phyloP scores from a whole-genome alignment of 2,329 filamentous ascomycete species.

The Zymoseptoria pseudotritici region DNA sequence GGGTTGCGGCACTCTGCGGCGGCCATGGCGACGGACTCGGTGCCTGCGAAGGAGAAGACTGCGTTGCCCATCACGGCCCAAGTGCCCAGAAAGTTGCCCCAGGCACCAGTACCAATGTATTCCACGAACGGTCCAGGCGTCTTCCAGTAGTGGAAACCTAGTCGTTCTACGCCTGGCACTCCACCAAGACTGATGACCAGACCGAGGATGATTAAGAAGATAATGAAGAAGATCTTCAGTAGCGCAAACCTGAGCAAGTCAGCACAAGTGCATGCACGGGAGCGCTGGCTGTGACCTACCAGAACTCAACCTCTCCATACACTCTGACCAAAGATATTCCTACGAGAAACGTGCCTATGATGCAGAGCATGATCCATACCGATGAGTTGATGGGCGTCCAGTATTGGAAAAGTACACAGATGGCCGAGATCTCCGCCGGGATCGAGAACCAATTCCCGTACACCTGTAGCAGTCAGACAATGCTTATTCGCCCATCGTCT shows the following conservation, averaged over 20 bases:
- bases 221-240: conserved; percentile 11
- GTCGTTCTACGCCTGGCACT: conserved; percentile 6
- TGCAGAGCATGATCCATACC: conserved; percentile 30
- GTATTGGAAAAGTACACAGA: conserved; percentile 23
- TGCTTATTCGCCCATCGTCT: neutral
- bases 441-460: conserved; percentile 27
- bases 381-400: conserved; percentile 27
- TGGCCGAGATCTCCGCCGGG: conserved; percentile 25
- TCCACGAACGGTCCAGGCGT: conserved; percentile 11
- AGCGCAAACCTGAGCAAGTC: conserved; percentile 7
- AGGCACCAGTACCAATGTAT: conserved; percentile 5
- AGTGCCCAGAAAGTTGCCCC: conserved; percentile 17
- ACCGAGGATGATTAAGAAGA: conserved; percentile 12
- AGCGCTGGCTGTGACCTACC: neutral
- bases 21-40: conserved; percentile 12
- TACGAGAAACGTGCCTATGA: conserved; percentile 28
- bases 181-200: conserved; percentile 14
- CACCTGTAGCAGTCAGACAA: conserved; percentile 6
- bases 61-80: conserved; percentile 12
- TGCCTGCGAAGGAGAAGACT: conserved; percentile 12
- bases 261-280: neutral
- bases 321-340: conserved; percentile 22
- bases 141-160: conserved; percentile 13
- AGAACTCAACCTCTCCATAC: conserved; percentile 14
- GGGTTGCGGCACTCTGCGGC: conserved; percentile 22